These are phyloP conservation scores for Colletotrichum liriopes DNA, from an alignment of 2,329 filamentous ascomycete species.

Conservation along the genomic window DNA sequence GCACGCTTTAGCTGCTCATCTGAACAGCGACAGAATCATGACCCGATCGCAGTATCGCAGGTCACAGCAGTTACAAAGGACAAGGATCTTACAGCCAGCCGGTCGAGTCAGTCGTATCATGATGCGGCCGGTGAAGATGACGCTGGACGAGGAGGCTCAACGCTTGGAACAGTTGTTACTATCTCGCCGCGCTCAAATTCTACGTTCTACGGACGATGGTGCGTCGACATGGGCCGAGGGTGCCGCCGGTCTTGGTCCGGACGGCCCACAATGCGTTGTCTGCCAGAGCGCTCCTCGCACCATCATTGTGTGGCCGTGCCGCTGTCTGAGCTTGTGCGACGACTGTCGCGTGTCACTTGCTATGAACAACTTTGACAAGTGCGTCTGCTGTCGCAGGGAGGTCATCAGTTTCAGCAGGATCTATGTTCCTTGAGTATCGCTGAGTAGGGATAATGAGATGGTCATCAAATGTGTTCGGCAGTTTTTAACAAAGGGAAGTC, in stretches of 20 bases:
- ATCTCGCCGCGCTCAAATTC: conserved; percentile 58
- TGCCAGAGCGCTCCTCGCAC: conserved; percentile 90
- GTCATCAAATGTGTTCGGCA: not conserved
- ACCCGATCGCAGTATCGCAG: conserved; percentile 85
- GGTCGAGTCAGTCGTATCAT: conserved; percentile 50
- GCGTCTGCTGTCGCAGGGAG: conserved; percentile 92
- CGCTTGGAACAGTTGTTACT: conserved; percentile 74
- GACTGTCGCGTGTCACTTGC: conserved; percentile 94
- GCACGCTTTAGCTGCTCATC: conserved; percentile 83
- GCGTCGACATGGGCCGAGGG: conserved; percentile 75
- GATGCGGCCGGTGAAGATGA: conserved; percentile 59
- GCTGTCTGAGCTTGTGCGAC: conserved; percentile 94
- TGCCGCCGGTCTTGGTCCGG: conserved; percentile 79
- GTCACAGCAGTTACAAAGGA: conserved; percentile 78
- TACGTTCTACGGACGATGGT: conserved; percentile 15
- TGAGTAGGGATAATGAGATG: not conserved
- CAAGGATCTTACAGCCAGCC: conserved; percentile 74
- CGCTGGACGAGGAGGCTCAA: conserved; percentile 72
- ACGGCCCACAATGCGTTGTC: conserved; percentile 90
- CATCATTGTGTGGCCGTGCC: conserved; percentile 96
- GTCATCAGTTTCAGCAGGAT: conserved; percentile 92
- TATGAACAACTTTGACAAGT: conserved; percentile 97
- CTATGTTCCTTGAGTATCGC: conserved; percentile 77
- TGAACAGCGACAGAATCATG: conserved; percentile 79
- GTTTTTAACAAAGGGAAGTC: too few relatives aligned